Percentiles rank a stretch among this genome's conserved stretches.
These are phyloP conservation scores for Cyclocybe cylindracea DNA, from an alignment of 768 basidiomycete genomes.

Conservation along the genomic window DNA sequence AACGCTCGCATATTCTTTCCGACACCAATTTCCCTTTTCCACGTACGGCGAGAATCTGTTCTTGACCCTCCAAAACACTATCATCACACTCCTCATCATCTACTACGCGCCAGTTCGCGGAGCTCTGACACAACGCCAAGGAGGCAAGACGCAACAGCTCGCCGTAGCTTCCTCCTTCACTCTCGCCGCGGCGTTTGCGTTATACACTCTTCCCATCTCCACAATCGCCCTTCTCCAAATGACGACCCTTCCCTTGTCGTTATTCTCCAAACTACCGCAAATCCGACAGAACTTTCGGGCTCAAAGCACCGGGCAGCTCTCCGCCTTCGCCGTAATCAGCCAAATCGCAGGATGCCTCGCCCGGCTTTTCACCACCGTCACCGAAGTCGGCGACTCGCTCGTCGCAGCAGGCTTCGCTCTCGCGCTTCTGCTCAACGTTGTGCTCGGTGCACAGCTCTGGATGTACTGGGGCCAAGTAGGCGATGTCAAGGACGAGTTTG, in stretches of 20 bases:
- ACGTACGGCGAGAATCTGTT: conserved; percentile 98
- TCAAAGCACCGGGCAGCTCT: conserved; percentile 89
- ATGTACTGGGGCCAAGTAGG: conserved; percentile 71
- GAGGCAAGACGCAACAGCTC: conserved; percentile 32
- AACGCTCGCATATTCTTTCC: conserved; percentile 82
- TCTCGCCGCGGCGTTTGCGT: conserved; percentile 29
- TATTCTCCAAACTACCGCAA: conserved; percentile 94
- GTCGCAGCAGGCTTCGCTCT: conserved; percentile 84
- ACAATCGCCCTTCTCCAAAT: conserved; percentile 75
- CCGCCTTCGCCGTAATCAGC: conserved; percentile 86
- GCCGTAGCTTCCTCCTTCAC: conserved; percentile 30
- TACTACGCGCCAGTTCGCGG: conserved; percentile 46
- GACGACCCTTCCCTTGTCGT: conserved; percentile 84
- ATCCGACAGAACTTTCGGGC: conserved; percentile 79
- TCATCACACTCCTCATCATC: conserved; percentile 89
- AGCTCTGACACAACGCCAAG: conserved; percentile 16
- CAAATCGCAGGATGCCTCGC: conserved; percentile 90
- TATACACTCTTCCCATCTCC: conserved; percentile 49
- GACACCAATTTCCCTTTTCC: conserved; percentile 89
- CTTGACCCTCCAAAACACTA: conserved; percentile 83
- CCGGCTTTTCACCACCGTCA: conserved; percentile 88
- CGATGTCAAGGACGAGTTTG: conserved; percentile 22
- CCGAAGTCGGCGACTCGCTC: conserved; percentile 83
- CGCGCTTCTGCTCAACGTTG: conserved; percentile 77
- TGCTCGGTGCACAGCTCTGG: conserved; percentile 86